A percentile compares a stretch with the other conserved stretches of the same genome.
These are phyloP conservation scores for Ophioceras dolichostomum DNA, from an alignment of 2,329 filamentous ascomycete species.

Conservation along the genomic window DNA sequence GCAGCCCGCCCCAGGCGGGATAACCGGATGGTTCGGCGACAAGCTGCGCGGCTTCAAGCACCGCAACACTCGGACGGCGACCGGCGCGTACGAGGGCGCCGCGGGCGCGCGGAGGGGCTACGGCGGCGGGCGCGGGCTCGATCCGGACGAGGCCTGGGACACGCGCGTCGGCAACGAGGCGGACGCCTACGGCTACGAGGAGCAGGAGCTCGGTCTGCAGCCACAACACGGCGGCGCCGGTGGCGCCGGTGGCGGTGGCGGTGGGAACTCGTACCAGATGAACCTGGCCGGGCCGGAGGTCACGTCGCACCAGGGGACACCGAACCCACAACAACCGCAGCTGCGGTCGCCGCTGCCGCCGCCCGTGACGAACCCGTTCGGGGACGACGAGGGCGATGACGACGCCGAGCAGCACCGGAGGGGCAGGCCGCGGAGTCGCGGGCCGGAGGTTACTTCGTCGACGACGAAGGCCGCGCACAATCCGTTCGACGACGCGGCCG, in stretches of 20 bases:
- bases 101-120: slow-evolving; percentile 21
- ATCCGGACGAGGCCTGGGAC: slow-evolving; percentile 83
- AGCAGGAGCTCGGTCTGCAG: slow-evolving; percentile 54
- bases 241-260: slow-evolving; percentile 22
- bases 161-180: slow-evolving; percentile 64
- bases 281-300: slow-evolving; percentile 22
- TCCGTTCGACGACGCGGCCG: slow-evolving; percentile 56
- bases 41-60: slow-evolving; percentile 52
- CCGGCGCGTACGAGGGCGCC: slow-evolving; percentile 58
- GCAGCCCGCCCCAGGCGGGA: slow-evolving; percentile 45
- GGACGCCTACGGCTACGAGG: slow-evolving; percentile 57
- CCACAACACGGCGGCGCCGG: slow-evolving; percentile 22
- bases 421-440: slow-evolving; percentile 30
- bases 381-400: slow-evolving; percentile 11
- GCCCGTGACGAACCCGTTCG: neutral
- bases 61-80: slow-evolving; percentile 48
- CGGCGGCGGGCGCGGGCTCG: slow-evolving; percentile 58
- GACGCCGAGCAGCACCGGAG: slow-evolving; percentile 18
- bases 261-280: slow-evolving; percentile 35
- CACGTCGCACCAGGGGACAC: slow-evolving; percentile 10
- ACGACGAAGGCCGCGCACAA: slow-evolving; percentile 31
- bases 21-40: slow-evolving; percentile 62
- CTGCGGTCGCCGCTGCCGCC: neutral
- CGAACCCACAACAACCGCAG: too few relatives aligned
- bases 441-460: slow-evolving; percentile 15